Base-by-base conservation (phyloP, 2,329 filamentous ascomycete genomes). In the Xylaria sp. region DNA sequence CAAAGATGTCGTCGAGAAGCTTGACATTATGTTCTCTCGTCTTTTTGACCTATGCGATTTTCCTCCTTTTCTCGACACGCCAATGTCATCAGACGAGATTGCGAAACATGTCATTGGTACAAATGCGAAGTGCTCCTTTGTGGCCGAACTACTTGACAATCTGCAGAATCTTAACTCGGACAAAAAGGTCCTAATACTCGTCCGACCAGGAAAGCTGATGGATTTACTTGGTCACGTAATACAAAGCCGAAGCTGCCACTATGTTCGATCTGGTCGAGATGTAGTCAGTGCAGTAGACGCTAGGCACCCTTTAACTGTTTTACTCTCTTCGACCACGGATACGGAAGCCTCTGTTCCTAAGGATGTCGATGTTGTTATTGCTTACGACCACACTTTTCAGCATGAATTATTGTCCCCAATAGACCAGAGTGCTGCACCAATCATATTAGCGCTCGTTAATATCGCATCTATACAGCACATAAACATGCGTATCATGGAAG, bases 121-220 rank as follows among this genome's bases (percentile, higher is more conserved):
- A 10, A 90, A 88, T 76, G 80, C 86, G 63, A 91, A 91, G 72
- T 88, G 87, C 72, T 84, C 83, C 37, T 91, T 91, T 71, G 73
- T 90, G 5, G 84, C 82, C 53, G 87, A 89, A 69, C 79, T 91
- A 3, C 75, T 90, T 35, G 79, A 84, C 23, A 74, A 77, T 9
- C 74, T 89, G 12, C 74, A 76, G n/a, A 76, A 79, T 18, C 76
- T 79, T 12, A 71, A 72, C 18, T 76, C 77, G 13, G 80, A 84
- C 12, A 83, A 81, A 44, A 85, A 83, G 42, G 76, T 91, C 8
- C 77, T 89, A 16, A 83, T 91, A 27, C 74, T 91, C 12, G 85
- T 83, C 9, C 84, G 84, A 23, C 83, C 84, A 5, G 82, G 83
- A 10, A 80, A 82, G 35, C 78, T 87, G 6, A 77, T 87, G 48